These are phyloP conservation scores for Calocera cornea DNA, from an alignment of 768 basidiomycete genomes.

Conservation along the genomic window DNA sequence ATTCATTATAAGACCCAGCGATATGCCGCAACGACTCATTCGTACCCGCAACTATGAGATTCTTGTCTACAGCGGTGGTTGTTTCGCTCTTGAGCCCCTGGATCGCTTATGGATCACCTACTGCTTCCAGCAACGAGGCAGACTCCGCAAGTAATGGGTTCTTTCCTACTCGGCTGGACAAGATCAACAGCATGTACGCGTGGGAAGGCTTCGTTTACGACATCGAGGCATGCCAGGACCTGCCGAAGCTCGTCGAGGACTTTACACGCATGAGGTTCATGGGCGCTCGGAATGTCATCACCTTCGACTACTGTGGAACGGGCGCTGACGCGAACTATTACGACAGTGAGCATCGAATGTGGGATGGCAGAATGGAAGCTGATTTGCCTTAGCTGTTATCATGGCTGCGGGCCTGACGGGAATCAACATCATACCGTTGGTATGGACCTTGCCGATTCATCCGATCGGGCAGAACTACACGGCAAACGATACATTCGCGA, in stretches of 20 bases:
- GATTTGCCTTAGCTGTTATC: neutral
- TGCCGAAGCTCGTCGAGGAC: slow-evolving; percentile 1
- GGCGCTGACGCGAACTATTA: neutral
- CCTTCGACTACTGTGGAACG: slow-evolving; percentile 1
- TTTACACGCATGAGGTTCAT: neutral
- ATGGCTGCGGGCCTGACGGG: neutral
- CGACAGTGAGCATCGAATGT: neutral
- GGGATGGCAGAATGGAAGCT: neutral
- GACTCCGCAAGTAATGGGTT: neutral
- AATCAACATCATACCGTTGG: neutral
- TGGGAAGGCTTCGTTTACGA: slow-evolving; percentile 2
- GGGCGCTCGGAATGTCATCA: slow-evolving; percentile 3
- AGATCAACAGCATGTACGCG: neutral
- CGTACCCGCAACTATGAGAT: neutral
- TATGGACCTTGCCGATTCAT: neutral
- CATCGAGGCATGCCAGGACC: slow-evolving; percentile 1
- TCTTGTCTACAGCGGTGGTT: neutral
- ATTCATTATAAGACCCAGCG: neutral
- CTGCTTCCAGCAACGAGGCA: neutral
- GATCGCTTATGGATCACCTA: neutral
- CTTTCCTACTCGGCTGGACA: neutral
- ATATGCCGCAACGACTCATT: neutral
- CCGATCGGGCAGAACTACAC: slow-evolving; percentile 2
- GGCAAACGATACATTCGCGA: neutral
- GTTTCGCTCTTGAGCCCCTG: neutral